Conservation (phyloP, 495 filamentous ascomycete species). For the Jackrogersella minutella region DNA sequence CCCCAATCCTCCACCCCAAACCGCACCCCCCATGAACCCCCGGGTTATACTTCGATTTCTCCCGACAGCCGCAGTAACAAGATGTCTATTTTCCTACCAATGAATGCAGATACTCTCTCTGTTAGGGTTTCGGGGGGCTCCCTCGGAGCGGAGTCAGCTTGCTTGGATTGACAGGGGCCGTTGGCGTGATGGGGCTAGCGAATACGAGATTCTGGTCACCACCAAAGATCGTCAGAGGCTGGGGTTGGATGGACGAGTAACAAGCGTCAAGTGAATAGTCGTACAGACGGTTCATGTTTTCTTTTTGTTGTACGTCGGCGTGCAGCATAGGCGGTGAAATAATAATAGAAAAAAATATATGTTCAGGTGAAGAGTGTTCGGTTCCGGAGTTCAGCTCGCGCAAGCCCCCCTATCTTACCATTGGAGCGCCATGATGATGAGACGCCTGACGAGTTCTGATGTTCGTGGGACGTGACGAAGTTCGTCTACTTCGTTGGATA, state of each 20-base stretch:
- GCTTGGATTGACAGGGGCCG: slow-evolving; percentile 39
- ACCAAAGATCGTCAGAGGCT: slow-evolving; percentile 40
- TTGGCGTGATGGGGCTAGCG: slow-evolving; percentile 44
- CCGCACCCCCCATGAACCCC: slow-evolving; percentile 6
- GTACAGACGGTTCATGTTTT: neutral
- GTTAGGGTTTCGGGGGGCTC: slow-evolving; percentile 25
- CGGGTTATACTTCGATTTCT: slow-evolving; percentile 21
- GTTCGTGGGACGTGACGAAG: neutral
- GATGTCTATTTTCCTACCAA: slow-evolving; percentile 26
- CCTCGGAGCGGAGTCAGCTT: slow-evolving; percentile 35
- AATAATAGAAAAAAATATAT: neutral
- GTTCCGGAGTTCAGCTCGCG: neutral
- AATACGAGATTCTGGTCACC: slow-evolving; percentile 45
- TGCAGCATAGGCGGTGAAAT: slow-evolving; percentile 19
- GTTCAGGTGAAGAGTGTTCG: slow-evolving; percentile 9
- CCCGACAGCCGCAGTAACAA: slow-evolving; percentile 19
- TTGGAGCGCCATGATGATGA: neutral
- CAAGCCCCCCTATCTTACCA: slow-evolving; percentile 11
- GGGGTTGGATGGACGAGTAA: slow-evolving; percentile 26
- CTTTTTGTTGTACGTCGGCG: too few species aligned
- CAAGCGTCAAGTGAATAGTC: slow-evolving; percentile 14
- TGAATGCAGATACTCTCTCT: slow-evolving; percentile 12
- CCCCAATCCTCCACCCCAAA: neutral
- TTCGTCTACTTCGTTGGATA: neutral
- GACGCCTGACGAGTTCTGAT: neutral